These are phyloP conservation scores for Suhomyces sp. DNA, from an alignment of 805 yeast species.

Conservation along the genomic window DNA sequence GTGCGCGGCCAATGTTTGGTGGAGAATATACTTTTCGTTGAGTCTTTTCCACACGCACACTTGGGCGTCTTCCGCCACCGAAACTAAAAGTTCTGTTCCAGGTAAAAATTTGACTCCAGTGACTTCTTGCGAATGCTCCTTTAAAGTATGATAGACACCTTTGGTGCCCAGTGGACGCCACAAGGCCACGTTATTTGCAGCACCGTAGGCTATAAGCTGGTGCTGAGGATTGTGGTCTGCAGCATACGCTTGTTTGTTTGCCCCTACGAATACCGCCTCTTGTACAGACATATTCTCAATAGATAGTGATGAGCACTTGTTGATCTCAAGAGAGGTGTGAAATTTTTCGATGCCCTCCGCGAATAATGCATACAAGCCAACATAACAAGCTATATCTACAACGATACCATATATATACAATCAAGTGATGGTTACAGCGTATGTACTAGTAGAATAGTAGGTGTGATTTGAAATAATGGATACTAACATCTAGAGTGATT, in stretches of 20 bases:
- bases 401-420: too few species aligned
- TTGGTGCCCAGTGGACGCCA: constrained; percentile 55
- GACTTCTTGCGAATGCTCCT: constrained; percentile 59
- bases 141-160: constrained; percentile 57
- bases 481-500: constrained; percentile 33
- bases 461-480: not conserved
- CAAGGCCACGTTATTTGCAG: constrained; percentile 61
- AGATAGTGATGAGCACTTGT: too few species aligned
- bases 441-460: not conserved
- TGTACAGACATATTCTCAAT: constrained; percentile 11
- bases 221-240: constrained; percentile 46
- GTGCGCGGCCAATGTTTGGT: constrained; percentile 40
- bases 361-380: too few species aligned
- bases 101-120: constrained; percentile 61
- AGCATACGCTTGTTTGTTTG: constrained; percentile 62
- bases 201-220: constrained; percentile 65
- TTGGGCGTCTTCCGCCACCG: constrained; percentile 66
- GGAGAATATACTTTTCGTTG: constrained; percentile 25
- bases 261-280: constrained; percentile 69
- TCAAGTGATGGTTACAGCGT: constrained; percentile 14
- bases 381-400: too few species aligned
- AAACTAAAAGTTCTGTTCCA: constrained; percentile 43
- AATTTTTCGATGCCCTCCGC: not conserved
- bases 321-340: not conserved
- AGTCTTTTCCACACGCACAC: constrained; percentile 57